Evolutionary conservation across 2,329 filamentous ascomycete species (phyloP).

Genomic region (Diplodia mutila): DNA sequence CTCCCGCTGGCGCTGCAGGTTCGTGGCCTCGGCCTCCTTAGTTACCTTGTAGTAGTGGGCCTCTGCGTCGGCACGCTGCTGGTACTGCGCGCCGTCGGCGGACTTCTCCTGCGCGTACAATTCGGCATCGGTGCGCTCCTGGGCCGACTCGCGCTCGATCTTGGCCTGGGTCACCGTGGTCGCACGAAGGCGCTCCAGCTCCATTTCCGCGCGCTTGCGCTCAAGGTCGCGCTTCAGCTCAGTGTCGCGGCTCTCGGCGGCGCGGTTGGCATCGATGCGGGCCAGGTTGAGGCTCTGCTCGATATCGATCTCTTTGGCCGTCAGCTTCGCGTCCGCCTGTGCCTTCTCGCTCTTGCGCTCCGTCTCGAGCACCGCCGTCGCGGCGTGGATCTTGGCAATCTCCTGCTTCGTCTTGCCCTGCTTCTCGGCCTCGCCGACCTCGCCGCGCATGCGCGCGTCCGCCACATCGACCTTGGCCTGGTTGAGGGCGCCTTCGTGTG

Average conservation of each 20-base stretch:
- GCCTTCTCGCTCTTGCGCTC: conserved; percentile 83
- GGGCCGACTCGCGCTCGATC: conserved; percentile 68
- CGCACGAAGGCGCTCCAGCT: conserved; percentile 78
- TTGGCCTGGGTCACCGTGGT: conserved; percentile 77
- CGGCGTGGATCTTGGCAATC: conserved; percentile 84
- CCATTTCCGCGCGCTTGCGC: conserved; percentile 74
- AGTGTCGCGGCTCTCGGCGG: conserved; percentile 75
- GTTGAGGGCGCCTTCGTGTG: conserved; percentile 82
- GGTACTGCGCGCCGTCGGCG: conserved; percentile 60
- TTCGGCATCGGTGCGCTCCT: conserved; percentile 67
- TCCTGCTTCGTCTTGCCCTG: conserved; percentile 81
- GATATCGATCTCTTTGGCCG: conserved; percentile 72
- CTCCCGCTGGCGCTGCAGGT: conserved; percentile 44
- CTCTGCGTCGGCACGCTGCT: conserved; percentile 63
- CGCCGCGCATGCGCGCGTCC: conserved; percentile 64
- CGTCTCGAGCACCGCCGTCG: conserved; percentile 82
- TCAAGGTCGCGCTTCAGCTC: conserved; percentile 80
- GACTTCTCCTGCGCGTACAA: conserved; percentile 55
- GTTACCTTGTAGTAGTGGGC: conserved; percentile 52
- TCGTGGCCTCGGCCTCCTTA: conserved; percentile 50
- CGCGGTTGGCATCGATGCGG: conserved; percentile 72
- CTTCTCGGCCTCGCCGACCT: conserved; percentile 77
- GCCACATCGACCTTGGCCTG: conserved; percentile 70
- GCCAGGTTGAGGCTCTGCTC: conserved; percentile 75
- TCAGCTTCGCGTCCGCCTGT: conserved; percentile 74